phyloP scores from a whole-genome alignment of 2,329 filamentous ascomycete genomes.

The Fusarium euwallaceae region DNA sequence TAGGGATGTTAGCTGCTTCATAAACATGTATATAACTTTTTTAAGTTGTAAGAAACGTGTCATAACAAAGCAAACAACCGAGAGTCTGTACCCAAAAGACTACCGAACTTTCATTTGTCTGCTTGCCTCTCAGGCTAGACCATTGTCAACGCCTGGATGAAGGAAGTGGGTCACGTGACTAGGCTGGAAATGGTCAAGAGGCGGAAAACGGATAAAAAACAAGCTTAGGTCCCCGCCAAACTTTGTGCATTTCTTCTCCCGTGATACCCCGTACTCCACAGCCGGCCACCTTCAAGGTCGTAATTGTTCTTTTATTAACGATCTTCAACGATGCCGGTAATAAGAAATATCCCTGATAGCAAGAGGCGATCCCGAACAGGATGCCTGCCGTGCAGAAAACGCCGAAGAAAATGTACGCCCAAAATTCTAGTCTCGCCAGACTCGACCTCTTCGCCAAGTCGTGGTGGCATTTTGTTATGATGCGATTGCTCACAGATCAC shows the following conservation, averaged over 20 bases:
- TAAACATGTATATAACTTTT: too few species aligned
- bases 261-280: neutral
- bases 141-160: too few species aligned
- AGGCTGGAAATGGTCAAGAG: too few species aligned
- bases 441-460: neutral
- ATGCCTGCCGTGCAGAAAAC: conserved; percentile 30
- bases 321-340: neutral
- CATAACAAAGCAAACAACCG: too few species aligned
- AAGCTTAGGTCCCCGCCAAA: neutral
- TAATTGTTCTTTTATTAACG: neutral
- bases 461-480: too few species aligned
- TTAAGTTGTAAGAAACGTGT: too few species aligned
- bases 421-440: neutral
- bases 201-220: neutral
- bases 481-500: neutral
- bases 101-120: too few species aligned
- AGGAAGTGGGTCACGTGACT: too few species aligned
- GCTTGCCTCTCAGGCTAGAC: too few species aligned
- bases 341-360: neutral
- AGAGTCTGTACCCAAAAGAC: too few species aligned
- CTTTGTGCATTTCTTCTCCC: neutral
- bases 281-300: too few species aligned
- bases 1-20: too few species aligned
- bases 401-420: conserved; percentile 31
- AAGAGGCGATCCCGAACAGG: neutral